phyloP scores from a whole-genome alignment of 768 basidiomycete genomes.

The Xerocomellus dryophilus region DNA sequence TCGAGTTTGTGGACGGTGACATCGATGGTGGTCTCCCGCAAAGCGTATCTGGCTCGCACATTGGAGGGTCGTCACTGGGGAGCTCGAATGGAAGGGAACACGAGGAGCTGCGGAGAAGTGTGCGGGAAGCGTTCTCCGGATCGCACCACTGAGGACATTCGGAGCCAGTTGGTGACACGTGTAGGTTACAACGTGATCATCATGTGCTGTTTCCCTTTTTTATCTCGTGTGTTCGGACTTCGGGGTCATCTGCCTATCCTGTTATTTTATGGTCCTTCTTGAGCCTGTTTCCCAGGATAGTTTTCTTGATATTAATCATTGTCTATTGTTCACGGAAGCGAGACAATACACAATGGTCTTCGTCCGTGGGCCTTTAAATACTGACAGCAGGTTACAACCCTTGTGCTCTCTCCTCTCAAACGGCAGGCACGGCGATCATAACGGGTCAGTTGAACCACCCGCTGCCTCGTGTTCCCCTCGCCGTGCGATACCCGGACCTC shows the following conservation, averaged over 20 bases:
- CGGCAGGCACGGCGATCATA: background rate
- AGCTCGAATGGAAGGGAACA: slow-evolving; percentile 61
- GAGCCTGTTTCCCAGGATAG: background rate
- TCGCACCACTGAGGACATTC: slow-evolving; percentile 41
- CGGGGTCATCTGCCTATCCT: background rate
- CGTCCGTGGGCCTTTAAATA: background rate
- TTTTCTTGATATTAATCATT: slow-evolving; percentile 3
- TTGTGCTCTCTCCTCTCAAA: background rate
- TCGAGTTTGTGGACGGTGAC: slow-evolving; percentile 83
- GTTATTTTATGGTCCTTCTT: slow-evolving; percentile 7
- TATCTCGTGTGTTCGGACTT: background rate
- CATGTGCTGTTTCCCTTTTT: background rate
- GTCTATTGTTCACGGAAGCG: background rate
- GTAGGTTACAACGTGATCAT: background rate
- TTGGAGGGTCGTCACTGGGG: slow-evolving; percentile 67
- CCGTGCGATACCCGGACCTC: slow-evolving; percentile 11
- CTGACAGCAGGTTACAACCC: no score
- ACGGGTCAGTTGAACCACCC: slow-evolving; percentile 1
- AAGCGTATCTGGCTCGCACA: slow-evolving; percentile 62
- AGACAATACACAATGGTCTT: background rate
- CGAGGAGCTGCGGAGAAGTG: slow-evolving; percentile 77
- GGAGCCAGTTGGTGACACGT: background rate
- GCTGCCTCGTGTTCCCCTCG: slow-evolving; percentile 21
- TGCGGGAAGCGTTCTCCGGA: slow-evolving; percentile 75
- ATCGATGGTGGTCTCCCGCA: slow-evolving; percentile 56